Base-by-base conservation (phyloP, 2,329 filamentous ascomycete species). In the Colletotrichum paranaense region DNA sequence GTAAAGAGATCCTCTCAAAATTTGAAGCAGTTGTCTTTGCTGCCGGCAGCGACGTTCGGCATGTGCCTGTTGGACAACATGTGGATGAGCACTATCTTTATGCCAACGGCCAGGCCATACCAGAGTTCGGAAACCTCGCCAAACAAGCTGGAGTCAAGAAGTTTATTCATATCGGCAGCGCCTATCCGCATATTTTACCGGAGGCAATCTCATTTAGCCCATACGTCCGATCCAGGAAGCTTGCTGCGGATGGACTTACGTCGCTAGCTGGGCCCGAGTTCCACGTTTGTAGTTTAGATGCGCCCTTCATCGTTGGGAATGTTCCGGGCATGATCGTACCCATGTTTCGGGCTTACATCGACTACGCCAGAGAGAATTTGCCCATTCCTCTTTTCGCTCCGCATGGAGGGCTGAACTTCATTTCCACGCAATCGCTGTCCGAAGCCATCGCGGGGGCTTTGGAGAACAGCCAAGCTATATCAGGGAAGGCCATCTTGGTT, bases 21-120 rank as follows among this genome's bases (percentile, higher is more conserved):
- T 74, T 74, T 26, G 67, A 74, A 1, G 67, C 58, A 11, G 30
- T 74, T 3, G 67, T 74, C 7, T 74, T 74, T 30, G 28, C 67
- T 9, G 72, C 72, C 7, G 67, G 72, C 9, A 62, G 67, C 52
- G 72, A 74, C 30, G 32, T 62, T 22, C 68, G 72, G 4, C 72
- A 74, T 30, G 67, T 74, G 3, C 72, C 72, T 4, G 12, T 38
- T 2, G 72, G 30, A 16, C 35, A 67, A 26, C 28, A 32, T 7
- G 62, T 62, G 6, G 62, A 71, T 49, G 22, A 58, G 2, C 63
- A 67, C 28, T 57, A 67, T 24, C 53, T 74, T 14, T 30, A 60
- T 14, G 67, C 53, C 32, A 74, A 74, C 26, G 67, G 62, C 1
- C 38, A 63, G 22, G 58, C 67, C 22, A 22, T 71, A 2, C 72